Evolutionary conservation across 345 rosid species (phyloP).

Genomic region (Camelina laxa): DNA sequence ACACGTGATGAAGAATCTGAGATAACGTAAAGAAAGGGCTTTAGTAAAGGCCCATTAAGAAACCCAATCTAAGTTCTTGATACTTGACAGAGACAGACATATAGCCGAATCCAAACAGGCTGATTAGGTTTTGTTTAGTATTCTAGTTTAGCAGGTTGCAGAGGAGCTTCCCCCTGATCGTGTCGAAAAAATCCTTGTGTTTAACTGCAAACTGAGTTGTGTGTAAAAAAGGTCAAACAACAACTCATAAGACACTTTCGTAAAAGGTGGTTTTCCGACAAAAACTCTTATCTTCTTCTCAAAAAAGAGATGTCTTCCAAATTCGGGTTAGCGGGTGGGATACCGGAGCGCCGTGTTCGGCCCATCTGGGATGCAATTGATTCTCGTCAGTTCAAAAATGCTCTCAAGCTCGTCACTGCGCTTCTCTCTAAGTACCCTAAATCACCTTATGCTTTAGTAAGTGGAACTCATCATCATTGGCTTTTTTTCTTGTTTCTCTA

Average conservation of each 20-base stretch:
- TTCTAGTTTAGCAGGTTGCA: conserved; percentile 23
- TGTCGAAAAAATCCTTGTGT: conserved; percentile 2
- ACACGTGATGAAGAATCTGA: conserved; percentile 30
- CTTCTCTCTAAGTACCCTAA: conserved; percentile 82
- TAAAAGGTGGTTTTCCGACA: not conserved
- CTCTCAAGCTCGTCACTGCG: conserved; percentile 76
- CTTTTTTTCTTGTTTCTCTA: not conserved
- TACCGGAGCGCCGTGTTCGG: conserved; percentile 98
- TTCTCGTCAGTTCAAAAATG: conserved; percentile 94
- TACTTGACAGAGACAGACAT: not conserved
- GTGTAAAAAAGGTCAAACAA: conserved; percentile 21
- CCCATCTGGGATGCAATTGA: conserved; percentile 98
- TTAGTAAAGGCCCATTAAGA: conserved; percentile 29
- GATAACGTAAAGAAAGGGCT: conserved; percentile 23
- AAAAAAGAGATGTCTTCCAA: conserved; percentile 72
- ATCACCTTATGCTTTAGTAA: conserved; percentile 90
- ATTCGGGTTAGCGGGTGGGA: conserved; percentile 90
- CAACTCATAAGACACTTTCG: conserved; percentile 24
- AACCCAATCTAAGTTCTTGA: conserved; percentile 5
- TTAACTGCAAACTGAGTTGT: conserved; percentile 13
- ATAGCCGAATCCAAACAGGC: conserved; percentile 45
- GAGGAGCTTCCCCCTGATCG: conserved; percentile 14
- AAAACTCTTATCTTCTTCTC: conserved; percentile 6
- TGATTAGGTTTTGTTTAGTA: conserved; percentile 50
- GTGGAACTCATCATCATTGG: conserved; percentile 23